A percentile compares a stretch with the other conserved stretches of the same genome.
These are phyloP conservation scores for Citrus cavaleriei DNA, from an alignment of 345 rosid species.

Conservation along the genomic window DNA sequence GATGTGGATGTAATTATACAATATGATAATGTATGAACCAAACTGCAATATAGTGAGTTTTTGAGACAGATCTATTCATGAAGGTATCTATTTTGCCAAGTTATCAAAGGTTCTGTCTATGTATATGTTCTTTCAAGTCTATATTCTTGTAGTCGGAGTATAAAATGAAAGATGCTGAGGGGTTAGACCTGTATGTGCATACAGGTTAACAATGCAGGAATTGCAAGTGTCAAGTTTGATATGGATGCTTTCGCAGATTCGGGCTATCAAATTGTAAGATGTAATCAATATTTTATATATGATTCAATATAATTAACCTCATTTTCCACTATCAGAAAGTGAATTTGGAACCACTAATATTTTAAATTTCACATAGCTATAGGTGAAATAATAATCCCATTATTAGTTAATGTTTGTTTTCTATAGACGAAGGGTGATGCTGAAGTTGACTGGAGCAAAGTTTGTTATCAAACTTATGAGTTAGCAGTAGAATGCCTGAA, in stretches of 20 bases:
- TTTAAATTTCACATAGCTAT: not conserved
- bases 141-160: no score
- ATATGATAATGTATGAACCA: no score
- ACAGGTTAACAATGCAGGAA: constrained; percentile 54
- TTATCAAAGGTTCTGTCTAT: no score
- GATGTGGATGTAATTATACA: no score
- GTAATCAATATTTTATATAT: not conserved
- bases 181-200: not conserved
- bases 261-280: not conserved
- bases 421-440: constrained; percentile 1
- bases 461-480: constrained; percentile 30
- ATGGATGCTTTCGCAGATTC: not conserved
- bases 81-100: no score
- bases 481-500: constrained; percentile 29
- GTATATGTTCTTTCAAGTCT: no score
- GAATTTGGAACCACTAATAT: not conserved
- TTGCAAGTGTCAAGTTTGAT: constrained; percentile 30
- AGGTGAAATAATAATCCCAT: not conserved
- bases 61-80: no score
- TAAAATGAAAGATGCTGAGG: no score
- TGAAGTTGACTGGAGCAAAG: constrained; percentile 13
- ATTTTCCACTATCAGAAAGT: not conserved
- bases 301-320: not conserved
- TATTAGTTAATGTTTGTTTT: not conserved
- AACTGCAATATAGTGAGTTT: no score